Base-by-base conservation (phyloP, 805 yeast genomes). In the Kuraishia piskuri region DNA sequence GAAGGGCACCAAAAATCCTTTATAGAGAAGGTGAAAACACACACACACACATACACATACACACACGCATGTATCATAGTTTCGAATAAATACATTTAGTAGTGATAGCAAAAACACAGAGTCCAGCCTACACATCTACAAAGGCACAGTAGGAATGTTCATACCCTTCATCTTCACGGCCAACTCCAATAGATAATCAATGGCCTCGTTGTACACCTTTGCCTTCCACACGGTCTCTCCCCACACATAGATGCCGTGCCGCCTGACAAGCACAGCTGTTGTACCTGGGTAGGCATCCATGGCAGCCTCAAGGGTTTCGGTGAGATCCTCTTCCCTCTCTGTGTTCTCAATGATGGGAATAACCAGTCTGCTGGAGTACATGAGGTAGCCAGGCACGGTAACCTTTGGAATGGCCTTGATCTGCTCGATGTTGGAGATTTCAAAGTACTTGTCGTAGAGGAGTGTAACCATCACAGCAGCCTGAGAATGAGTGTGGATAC, bases 221-320 rank as follows among this genome's bases (percentile, higher is more conserved):
- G 97, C 97, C 69, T 91, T 90, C 88, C 95, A 87, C 12, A 89
- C 88, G 23, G 78, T 82, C 60, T 86, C 89, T 22, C 97, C 97
- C 97, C 97, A 92, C n/a, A 90, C 96, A 65, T 85, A 92, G 48
- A 92, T 84, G 0, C 98, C 98, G 64, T 92, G 98, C 63, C 97
- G 77, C 68, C 96, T 80, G 6, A 92, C 97, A 52, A 92, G 73
- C 0, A 92, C 90, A 0, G 97, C 97, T 2, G 90, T 80, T 2
- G 96, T 72, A 0, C 80, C 75, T 1, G 97, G 97, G 61, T 89
- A 85, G 17, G 76, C 73, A n/a, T 60, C 66, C 52, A 91, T 80
- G 0, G 90, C 86, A 54, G 77, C 68, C 57, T 80, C 80, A 47
- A 91, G 70, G 20, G 84, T 72, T 23, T 79, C 87, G 7, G 84